Base-by-base conservation (phyloP, 2,329 filamentous ascomycete species). In the Alternaria postmessia region DNA sequence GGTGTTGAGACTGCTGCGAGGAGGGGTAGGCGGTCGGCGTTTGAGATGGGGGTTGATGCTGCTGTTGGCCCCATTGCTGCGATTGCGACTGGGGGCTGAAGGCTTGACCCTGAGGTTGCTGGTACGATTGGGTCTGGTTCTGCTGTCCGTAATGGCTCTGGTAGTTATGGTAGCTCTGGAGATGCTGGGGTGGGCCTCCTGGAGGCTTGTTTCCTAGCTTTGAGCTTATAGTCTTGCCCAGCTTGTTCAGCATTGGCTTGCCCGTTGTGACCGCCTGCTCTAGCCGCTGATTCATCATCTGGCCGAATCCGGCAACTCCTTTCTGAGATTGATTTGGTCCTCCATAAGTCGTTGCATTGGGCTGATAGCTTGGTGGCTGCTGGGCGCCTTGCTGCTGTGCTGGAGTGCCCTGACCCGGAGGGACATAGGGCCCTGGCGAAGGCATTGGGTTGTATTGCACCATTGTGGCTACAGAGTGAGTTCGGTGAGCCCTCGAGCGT, bases 211-310 rank as follows among this genome's bases (percentile, higher is more conserved):
- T 69, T 8, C 71, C 67, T 24, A 77, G 54, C 59, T 73, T 75
- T 8, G 74, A 75, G 67, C 71, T 76, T 26, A 78, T 75, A 8
- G 71, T 73, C 68, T 78, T 78, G 44, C 72, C 68, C 39, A 78
- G 51, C 60, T 77, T 78, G 57, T 77, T 71, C 51, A 77, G 32
- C 69, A 77, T 74, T 1, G 75, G 75, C 62, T 77, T 78, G n/a
- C 73, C 66, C 0, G 70, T 75, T 2, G 73, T 75, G 8, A 78
- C 73, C 3, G 75, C 75, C 57, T 57, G 54, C 39, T 57, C 54
- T 22, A 57, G 22, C 9, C 54, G 58, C 42, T 77, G 75, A 32
- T 78, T 74, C 62, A 78, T 64, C 65, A 75, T 75, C 36, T 71
- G 66, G 1, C 73, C 73, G 43, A 77, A 71, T 5, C 62, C 59